A percentile compares a stretch with the other conserved stretches of the same genome.
Conservation (phyloP, 2,329 filamentous ascomycete species). For the Hirsutella rhossiliensis region DNA sequence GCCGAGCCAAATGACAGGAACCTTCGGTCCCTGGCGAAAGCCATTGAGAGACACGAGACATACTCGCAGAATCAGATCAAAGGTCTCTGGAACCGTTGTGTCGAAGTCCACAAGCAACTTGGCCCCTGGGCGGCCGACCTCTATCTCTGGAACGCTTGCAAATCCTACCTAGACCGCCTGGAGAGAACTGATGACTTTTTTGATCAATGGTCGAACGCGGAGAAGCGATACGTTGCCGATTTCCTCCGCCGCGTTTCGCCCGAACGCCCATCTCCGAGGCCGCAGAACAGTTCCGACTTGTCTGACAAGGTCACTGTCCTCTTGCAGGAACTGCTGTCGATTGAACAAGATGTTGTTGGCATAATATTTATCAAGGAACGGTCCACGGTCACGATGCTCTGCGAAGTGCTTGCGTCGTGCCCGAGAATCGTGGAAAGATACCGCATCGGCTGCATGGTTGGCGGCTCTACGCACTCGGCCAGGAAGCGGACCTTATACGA, state of each 20-base stretch:
- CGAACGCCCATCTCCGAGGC: constrained; percentile 3
- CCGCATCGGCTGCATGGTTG: constrained; percentile 42
- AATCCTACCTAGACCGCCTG: constrained; percentile 15
- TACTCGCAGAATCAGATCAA: constrained; percentile 43
- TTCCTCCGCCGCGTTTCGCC: constrained; percentile 26
- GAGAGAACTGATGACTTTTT: constrained; percentile 12
- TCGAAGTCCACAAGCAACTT: constrained; percentile 41
- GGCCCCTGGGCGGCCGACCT: constrained; percentile 59
- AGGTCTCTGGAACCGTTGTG: constrained; percentile 36
- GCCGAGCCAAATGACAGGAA: constrained; percentile 28
- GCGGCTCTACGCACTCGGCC: constrained; percentile 28
- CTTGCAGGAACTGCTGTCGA: constrained; percentile 34
- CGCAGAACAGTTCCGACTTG: constrained; percentile 17
- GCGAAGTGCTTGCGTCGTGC: constrained; percentile 41
- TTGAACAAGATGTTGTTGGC: constrained; percentile 33
- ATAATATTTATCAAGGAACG: constrained; percentile 59
- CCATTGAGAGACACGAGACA: constrained; percentile 33
- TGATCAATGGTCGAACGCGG: constrained; percentile 32
- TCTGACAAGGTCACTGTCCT: constrained; percentile 48
- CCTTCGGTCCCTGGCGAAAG: constrained; percentile 22
- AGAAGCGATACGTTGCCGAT: constrained; percentile 42
- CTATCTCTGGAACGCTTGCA: constrained; percentile 43
- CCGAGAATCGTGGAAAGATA: constrained; percentile 34
- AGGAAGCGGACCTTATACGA: constrained; percentile 29
- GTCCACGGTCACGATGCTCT: constrained; percentile 46